Evolutionary conservation across 2,329 filamentous ascomycete genomes (phyloP).

Genomic region (Diaporthe citri): DNA sequence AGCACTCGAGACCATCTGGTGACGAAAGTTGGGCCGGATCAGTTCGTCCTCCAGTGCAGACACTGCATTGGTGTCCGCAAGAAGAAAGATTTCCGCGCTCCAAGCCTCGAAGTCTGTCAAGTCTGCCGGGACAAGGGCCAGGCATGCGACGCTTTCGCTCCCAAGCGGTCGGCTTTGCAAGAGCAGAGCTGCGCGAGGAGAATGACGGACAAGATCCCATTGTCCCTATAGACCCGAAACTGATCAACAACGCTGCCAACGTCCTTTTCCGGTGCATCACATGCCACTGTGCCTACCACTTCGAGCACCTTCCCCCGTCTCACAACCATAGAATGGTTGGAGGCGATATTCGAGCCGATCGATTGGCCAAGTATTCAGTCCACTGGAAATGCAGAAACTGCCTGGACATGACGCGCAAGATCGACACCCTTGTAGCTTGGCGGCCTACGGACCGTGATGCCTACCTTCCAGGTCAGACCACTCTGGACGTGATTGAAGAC

Average conservation of each 20-base stretch:
- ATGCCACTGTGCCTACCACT: constrained; percentile 86
- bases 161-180: constrained; percentile 78
- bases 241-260: constrained; percentile 81
- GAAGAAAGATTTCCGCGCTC: constrained; percentile 77
- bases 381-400: constrained; percentile 89
- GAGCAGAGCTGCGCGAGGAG: constrained; percentile 85
- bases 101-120: constrained; percentile 79
- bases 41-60: constrained; percentile 91
- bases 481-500: constrained; percentile 74
- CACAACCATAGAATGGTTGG: constrained; percentile 52
- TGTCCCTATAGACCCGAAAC: constrained; percentile 68
- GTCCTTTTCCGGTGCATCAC: constrained; percentile 85
- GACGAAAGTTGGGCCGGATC: constrained; percentile 82
- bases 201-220: constrained; percentile 86
- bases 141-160: constrained; percentile 81
- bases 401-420: constrained; percentile 71
- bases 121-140: constrained; percentile 74
- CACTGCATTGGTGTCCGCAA: constrained; percentile 79
- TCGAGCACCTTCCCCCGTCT: constrained; percentile 79
- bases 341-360: constrained; percentile 67
- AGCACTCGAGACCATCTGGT: constrained; percentile 85
- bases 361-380: constrained; percentile 78
- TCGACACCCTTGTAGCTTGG: constrained; percentile 89
- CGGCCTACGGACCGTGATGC: constrained; percentile 73
- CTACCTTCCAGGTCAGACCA: constrained; percentile 65